Percentiles rank a stretch among this genome's conserved stretches.
Evolutionary conservation across 257 asterid genomes (phyloP).

Genomic region (Ajuga chamaepitys): DNA sequence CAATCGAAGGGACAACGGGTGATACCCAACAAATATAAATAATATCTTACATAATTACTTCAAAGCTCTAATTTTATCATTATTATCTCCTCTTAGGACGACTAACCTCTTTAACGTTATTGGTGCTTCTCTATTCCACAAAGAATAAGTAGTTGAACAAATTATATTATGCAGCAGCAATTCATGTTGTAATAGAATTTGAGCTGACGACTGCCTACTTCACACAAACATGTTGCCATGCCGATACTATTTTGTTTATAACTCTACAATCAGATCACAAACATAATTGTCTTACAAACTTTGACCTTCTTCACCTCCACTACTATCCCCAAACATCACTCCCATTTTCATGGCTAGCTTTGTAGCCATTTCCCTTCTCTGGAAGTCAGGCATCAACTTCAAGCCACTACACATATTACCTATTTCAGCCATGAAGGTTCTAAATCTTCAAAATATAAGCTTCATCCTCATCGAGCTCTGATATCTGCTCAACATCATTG

Average conservation of each 20-base stretch:
- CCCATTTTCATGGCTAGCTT: slow-evolving; percentile 96
- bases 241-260: not conserved
- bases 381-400: slow-evolving; percentile 90
- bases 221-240: not conserved
- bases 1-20: too few relatives aligned
- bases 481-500: slow-evolving; percentile 20
- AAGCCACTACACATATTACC: slow-evolving; percentile 68
- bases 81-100: not conserved
- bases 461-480: slow-evolving; percentile 38
- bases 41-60: not conserved
- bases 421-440: slow-evolving; percentile 88
- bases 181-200: not conserved
- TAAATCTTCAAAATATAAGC: slow-evolving; percentile 68
- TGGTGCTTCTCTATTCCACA: not conserved
- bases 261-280: not conserved
- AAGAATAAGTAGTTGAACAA: too few relatives aligned
- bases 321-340: slow-evolving; percentile 74
- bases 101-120: slow-evolving; percentile 3
- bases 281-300: not conserved
- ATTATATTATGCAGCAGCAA: not conserved
- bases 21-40: too few relatives aligned
- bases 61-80: not conserved
- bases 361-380: slow-evolving; percentile 95
- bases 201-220: not conserved
- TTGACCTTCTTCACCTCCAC: slow-evolving; percentile 54